Percentiles rank a stretch among this genome's conserved stretches.
Conservation (phyloP, 768 basidiomycete genomes). For the Lentinula edodes region DNA sequence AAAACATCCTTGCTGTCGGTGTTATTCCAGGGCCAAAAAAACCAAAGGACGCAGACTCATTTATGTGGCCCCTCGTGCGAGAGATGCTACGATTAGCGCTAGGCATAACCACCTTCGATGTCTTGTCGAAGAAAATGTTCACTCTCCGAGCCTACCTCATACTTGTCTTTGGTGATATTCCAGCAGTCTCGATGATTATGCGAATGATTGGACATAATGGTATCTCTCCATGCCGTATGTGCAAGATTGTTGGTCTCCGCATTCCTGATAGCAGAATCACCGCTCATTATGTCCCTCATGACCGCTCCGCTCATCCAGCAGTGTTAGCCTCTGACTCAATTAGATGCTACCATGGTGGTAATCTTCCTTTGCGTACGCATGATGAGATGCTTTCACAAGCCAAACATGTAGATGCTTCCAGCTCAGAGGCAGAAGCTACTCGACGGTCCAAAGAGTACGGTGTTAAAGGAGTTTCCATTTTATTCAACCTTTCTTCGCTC, state of each 20-base stretch:
- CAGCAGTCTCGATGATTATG: constrained; percentile 15
- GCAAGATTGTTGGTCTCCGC: constrained; percentile 26
- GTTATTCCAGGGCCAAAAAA: constrained; percentile 35
- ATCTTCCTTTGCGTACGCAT: constrained; percentile 21
- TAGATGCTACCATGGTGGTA: too few species aligned
- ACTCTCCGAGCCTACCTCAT: constrained; percentile 24
- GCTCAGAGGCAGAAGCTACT: background rate
- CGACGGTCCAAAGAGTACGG: too few species aligned
- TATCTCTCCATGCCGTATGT: constrained; percentile 26
- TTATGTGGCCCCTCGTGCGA: constrained; percentile 32
- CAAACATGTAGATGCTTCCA: constrained; percentile 7
- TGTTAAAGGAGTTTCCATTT: constrained; percentile 17
- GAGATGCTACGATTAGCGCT: constrained; percentile 27
- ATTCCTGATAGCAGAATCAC: background rate
- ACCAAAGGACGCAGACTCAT: constrained; percentile 38
- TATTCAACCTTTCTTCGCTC: constrained; percentile 17
- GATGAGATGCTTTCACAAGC: constrained; percentile 9
- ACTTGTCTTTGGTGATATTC: constrained; percentile 28
- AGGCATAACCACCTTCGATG: constrained; percentile 34
- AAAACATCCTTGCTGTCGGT: constrained; percentile 31
- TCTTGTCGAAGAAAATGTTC: constrained; percentile 6
- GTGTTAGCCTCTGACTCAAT: background rate
- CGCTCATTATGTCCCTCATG: constrained; percentile 20
- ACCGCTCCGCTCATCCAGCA: constrained; percentile 6
- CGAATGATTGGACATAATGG: constrained; percentile 34